A percentile compares a stretch with the other conserved stretches of the same genome.
These are phyloP conservation scores for Colletotrichum magnum DNA, from an alignment of 2,329 filamentous ascomycete species.

Conservation along the genomic window DNA sequence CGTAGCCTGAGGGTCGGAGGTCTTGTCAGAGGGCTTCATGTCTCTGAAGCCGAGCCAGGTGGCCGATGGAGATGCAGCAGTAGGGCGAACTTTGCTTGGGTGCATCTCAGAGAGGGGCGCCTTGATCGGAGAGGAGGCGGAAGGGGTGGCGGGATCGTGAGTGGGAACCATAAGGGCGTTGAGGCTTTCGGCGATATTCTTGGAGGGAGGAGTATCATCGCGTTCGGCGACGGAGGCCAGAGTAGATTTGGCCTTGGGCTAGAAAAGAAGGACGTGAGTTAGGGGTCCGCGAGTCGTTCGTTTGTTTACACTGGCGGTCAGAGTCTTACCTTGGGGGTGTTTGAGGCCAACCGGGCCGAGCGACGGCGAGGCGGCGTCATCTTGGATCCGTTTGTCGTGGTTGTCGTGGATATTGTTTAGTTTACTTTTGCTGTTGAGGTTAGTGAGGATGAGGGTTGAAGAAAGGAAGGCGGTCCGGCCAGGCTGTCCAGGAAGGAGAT, in stretches of 20 bases:
- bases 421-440: conserved; percentile 16
- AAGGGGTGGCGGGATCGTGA: conserved; percentile 68
- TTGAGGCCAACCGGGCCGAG: conserved; percentile 58
- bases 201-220: conserved; percentile 52
- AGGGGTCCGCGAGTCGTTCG: conserved; percentile 18
- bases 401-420: conserved; percentile 1
- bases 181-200: conserved; percentile 47
- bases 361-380: conserved; percentile 61
- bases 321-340: conserved; percentile 51
- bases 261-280: conserved; percentile 32
- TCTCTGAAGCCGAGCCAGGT: conserved; percentile 86
- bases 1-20: conserved; percentile 65
- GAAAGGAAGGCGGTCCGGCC: conserved; percentile 23
- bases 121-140: conserved; percentile 75
- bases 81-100: conserved; percentile 84
- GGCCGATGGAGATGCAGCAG: conserved; percentile 83
- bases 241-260: conserved; percentile 49
- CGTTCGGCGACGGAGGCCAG: conserved; percentile 61
- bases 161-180: conserved; percentile 52
- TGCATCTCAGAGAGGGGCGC: conserved; percentile 90
- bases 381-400: conserved; percentile 39
- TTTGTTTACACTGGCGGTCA: conserved; percentile 39
- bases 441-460: conserved; percentile 1
- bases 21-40: conserved; percentile 71
- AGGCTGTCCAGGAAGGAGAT: conserved; percentile 18